Conservation (phyloP, 2,329 filamentous ascomycete genomes). For the Talaromyces albobiverticillius region DNA sequence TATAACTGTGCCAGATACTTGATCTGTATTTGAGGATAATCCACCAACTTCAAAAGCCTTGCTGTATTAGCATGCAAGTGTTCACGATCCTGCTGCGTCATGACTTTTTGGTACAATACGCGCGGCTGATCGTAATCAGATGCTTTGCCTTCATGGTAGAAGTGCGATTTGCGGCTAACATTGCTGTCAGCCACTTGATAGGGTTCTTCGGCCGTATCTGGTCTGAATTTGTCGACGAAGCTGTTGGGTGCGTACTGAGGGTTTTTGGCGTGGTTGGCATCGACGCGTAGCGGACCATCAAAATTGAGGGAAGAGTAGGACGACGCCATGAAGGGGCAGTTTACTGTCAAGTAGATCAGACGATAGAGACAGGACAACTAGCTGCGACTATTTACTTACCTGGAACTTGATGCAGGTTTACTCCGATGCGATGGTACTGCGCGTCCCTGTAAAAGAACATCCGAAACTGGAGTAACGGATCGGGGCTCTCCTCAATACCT, state of each 20-base stretch:
- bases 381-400: neutral
- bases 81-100: constrained; percentile 43
- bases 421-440: constrained; percentile 52
- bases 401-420: constrained; percentile 53
- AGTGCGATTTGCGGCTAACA: constrained; percentile 52
- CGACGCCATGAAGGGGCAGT: constrained; percentile 50
- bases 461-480: constrained; percentile 49
- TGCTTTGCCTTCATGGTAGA: constrained; percentile 53
- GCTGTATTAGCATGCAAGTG: constrained; percentile 52
- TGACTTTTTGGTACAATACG: constrained; percentile 50
- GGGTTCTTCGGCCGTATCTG: constrained; percentile 50
- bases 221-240: constrained; percentile 52
- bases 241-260: constrained; percentile 53
- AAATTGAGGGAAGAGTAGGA: constrained; percentile 49
- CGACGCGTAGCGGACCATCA: constrained; percentile 48
- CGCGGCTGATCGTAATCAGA: constrained; percentile 53
- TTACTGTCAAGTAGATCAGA: too few species aligned
- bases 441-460: constrained; percentile 53
- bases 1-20: constrained; percentile 55
- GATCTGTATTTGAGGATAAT: constrained; percentile 45
- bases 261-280: constrained; percentile 48
- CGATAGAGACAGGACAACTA: too few species aligned
- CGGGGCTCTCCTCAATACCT: constrained; percentile 49
- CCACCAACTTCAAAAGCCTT: constrained; percentile 44
- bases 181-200: constrained; percentile 51